Evolutionary conservation across 768 basidiomycete genomes (phyloP), one percentile per base, ranked within the genome.

Genomic region (Pholiota molesta): DNA sequence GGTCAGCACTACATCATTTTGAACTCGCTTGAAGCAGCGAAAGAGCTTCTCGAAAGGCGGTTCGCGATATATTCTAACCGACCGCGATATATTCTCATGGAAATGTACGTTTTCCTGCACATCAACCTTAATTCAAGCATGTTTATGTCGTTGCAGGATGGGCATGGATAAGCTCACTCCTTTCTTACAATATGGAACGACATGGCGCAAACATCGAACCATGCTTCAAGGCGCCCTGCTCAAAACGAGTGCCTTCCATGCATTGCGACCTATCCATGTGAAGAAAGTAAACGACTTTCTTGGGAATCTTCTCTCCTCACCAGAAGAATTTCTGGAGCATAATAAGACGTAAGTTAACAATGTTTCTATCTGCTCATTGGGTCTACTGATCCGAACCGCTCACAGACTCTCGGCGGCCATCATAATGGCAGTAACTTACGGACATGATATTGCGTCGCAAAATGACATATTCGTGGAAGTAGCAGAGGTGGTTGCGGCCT

Each of bases 41-140:
- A 19, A 11, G 56, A 57, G 19, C 56, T 57, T n/a, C 56, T 57
- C 17, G 44, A 57, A 7, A 31, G n/a, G 11, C 56, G 56, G 10
- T 57, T 42, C 4, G 10, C 26, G 21, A 45, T n/a, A 10, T 57
- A 57, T 35, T 57, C 56, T 7, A 17, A 17, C 28, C 42, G 56
- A n/a, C 56, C 56, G 42, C 42, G 42, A 40, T 47, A 19, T 45
- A 29, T 49, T 26, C n/a, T 29, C 2, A 33, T 49, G 56, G 44
- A 57, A n/a, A 28, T 57, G 56, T 57, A 3, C 17, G 56, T n/a
- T 10, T 0, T 21, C 17, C 5, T 23, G n/a, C 47, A 10, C 19
- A 33, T 13, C 19, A 19, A 11, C 31, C 10, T 3, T n/a, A n/a
- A 5, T 47, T 17, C 35, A n/a, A n/a, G n/a, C n/a, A 29, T n/a